phyloP scores from a whole-genome alignment of 2,329 filamentous ascomycete species.

The Cercospora janseana region DNA sequence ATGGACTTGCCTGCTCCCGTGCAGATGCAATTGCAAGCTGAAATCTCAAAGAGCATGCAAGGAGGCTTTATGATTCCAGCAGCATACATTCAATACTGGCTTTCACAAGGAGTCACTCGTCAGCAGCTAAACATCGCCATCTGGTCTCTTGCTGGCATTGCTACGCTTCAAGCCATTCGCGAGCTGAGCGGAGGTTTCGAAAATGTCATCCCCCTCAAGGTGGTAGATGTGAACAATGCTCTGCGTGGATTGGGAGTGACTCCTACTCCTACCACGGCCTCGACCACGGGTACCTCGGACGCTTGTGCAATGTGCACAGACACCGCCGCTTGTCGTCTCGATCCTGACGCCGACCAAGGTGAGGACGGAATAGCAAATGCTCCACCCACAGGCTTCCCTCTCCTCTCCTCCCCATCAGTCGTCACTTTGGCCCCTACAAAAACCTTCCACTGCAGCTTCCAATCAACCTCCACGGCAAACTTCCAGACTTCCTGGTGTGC shows the following conservation, averaged over 20 bases:
- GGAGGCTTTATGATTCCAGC: too few relatives aligned
- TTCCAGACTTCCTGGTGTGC: neutral
- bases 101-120: too few relatives aligned
- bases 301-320: conserved; percentile 9
- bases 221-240: neutral
- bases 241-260: neutral
- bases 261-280: conserved; percentile 1
- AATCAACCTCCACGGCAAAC: neutral
- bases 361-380: neutral
- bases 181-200: too few relatives aligned
- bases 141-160: too few relatives aligned
- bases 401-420: neutral
- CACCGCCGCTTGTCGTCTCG: conserved; percentile 2
- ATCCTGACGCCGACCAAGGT: conserved; percentile 10
- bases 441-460: neutral
- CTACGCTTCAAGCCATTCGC: too few relatives aligned
- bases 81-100: too few relatives aligned
- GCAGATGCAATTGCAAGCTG: too few relatives aligned
- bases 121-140: too few relatives aligned
- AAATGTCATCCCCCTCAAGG: too few relatives aligned
- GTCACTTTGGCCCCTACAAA: neutral
- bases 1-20: too few relatives aligned
- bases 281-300: conserved; percentile 1
- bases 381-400: neutral
- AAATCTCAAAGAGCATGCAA: too few relatives aligned